phyloP scores from a whole-genome alignment of 2,329 filamentous ascomycete species.

The Phyllosticta citrichinensis region DNA sequence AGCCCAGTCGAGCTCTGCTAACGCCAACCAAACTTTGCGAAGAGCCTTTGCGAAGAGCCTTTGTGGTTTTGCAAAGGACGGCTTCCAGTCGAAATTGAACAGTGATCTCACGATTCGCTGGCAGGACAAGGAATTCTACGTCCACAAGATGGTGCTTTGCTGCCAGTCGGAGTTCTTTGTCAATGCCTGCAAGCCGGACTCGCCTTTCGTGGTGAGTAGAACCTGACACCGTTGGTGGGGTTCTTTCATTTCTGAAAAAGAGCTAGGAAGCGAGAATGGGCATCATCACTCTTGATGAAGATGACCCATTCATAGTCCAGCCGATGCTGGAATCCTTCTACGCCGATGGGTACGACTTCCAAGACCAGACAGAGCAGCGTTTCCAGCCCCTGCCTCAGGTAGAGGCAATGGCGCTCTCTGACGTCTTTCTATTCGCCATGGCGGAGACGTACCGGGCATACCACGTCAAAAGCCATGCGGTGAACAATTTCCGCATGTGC shows the following conservation, averaged over 20 bases:
- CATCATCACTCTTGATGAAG: constrained; percentile 1
- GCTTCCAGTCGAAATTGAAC: neutral
- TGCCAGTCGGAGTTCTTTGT: neutral
- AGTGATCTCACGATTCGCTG: neutral
- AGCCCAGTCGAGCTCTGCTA: too few species aligned
- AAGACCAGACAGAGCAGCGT: neutral
- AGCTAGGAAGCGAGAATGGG: neutral
- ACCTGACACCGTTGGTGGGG: neutral
- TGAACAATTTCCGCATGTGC: neutral
- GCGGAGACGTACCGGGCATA: neutral
- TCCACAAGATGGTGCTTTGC: neutral
- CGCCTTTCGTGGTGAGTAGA: neutral
- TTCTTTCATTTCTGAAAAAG: neutral
- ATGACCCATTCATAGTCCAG: neutral
- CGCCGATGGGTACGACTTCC: neutral
- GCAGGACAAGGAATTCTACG: neutral
- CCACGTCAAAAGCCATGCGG: neutral
- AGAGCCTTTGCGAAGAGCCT: too few species aligned
- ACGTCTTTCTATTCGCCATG: neutral
- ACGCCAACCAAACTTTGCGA: too few species aligned
- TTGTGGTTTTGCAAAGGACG: too few species aligned
- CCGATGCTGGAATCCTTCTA: constrained; percentile 2
- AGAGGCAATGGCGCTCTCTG: neutral
- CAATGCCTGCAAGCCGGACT: constrained; percentile 1
- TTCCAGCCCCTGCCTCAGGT: neutral